Evolutionary conservation across 1,139 yeast genomes (phyloP), one percentile per base, ranked within the genome.

Genomic region (Nadsonia starkeyi-henricii): DNA sequence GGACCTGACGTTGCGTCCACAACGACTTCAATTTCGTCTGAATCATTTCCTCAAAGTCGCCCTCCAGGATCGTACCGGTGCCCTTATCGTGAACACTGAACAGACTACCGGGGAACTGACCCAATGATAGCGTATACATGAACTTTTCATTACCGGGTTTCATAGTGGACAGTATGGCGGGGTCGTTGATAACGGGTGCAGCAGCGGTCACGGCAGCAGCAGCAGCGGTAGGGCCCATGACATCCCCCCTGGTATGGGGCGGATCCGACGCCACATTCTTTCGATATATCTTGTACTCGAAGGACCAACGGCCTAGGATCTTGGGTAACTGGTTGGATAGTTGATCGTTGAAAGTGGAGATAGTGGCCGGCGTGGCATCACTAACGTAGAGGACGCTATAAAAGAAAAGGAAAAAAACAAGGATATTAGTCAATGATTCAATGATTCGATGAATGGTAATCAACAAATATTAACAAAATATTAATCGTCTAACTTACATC

Each of bases 1-100:
- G 73, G n/a, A 77, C 70, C 62, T 85, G 95, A 51, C 85, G 69
- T 49, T 77, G 72, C 1, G 72, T 67, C 95, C 95, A 85, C 48
- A 81, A 62, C 55, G 86, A 77, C 58, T 79, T 85, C 48, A 85
- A 63, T 58, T 82, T 81, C 41, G 75, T 73, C 23, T 70, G 55
- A 33, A 60, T 50, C 53, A 66, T 58, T 41, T 56, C 53, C 33
- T 60, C 64, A 49, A 60, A 60, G 46, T 61, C 65, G 5, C 62
- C 60, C n/a, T 60, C 59, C 37, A 64, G 56, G 5, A 59, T 58
- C 2, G 63, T 52, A 2, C 58, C 60, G 1, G 53, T 51, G 30
- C 58, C 59, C 33, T 49, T 75, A 20, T 79, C 74, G 39, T 78
- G 71, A 46, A 81, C 66, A 15, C 81, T 70, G 36, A 79, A 70